Evolutionary conservation across 2,329 filamentous ascomycete species (phyloP).

Genomic region (Alternaria conjuncta): DNA sequence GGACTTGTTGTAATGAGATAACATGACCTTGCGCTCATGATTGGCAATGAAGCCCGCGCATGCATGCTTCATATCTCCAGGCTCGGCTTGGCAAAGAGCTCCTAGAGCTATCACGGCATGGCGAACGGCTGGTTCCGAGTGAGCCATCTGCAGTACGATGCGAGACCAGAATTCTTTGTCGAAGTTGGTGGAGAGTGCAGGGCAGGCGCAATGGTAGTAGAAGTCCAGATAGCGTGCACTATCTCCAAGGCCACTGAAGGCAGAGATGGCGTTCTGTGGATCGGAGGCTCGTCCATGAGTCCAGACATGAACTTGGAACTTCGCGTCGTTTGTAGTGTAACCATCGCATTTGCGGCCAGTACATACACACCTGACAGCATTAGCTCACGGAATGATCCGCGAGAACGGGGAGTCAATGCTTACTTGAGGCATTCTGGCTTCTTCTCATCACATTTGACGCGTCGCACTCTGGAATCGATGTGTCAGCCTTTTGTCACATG

Average conservation of each 20-base stretch:
- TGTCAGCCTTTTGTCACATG: background rate
- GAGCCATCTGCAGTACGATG: slow-evolving; percentile 51
- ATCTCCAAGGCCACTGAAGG: slow-evolving; percentile 18
- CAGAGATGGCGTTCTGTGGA: slow-evolving; percentile 10
- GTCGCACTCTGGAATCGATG: slow-evolving; percentile 7
- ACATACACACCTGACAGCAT: slow-evolving; percentile 31
- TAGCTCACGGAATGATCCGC: background rate
- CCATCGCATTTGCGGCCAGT: slow-evolving; percentile 42
- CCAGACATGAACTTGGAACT: slow-evolving; percentile 9
- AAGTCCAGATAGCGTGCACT: slow-evolving; percentile 42
- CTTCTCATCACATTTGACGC: slow-evolving; percentile 32
- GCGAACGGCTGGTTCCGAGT: slow-evolving; percentile 50
- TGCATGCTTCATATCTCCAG: slow-evolving; percentile 30
- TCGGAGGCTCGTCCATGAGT: background rate
- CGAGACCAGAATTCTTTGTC: slow-evolving; percentile 51
- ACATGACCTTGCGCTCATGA: slow-evolving; percentile 29
- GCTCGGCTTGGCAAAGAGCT: slow-evolving; percentile 39
- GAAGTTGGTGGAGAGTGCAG: slow-evolving; percentile 45
- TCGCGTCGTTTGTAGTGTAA: slow-evolving; percentile 17
- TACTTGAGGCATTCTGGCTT: slow-evolving; percentile 30
- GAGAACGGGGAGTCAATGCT: background rate
- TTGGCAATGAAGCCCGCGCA: slow-evolving; percentile 12
- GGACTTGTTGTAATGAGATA: slow-evolving; percentile 53
- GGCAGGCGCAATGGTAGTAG: slow-evolving; percentile 51
- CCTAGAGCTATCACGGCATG: slow-evolving; percentile 54